Evolutionary conservation across 805 yeast species (phyloP), one percentile per base, ranked within the genome.

Genomic region (Ogataea ganodermae): DNA sequence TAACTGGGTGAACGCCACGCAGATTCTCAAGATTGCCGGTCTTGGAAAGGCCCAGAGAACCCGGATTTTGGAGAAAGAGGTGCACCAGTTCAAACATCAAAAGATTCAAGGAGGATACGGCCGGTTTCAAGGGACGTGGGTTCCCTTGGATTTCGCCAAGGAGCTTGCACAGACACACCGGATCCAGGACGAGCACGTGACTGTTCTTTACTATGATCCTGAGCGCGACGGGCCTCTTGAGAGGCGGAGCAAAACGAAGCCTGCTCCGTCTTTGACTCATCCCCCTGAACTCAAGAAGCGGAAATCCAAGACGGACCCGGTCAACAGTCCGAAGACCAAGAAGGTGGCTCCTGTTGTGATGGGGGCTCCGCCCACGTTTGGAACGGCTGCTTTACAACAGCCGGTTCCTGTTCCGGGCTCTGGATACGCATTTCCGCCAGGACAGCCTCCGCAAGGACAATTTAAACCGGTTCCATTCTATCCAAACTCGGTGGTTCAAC

Each of bases 1-100:
- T 65, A 87, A 91, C 57, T 94, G 98, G 98, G 89, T 94, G 45
- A 87, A 87, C 61, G 89, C 90, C 18, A 87, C 95, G 0, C 96
- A 87, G 62, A 83, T 86, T 30, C 71, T 87, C 56, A 86, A 87
- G 62, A 81, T 86, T 50, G 90, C 91, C 30, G 80, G 84, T 50
- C 84, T 83, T 58, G 86, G 89, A 35, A 87, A 87, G 66, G 86
- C 91, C 1, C 85, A 83, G 59, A 69, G 96, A 65, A 86, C 94
- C 2, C 80, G 86, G 59, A 78, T 87, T 36, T 68, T 87, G 50
- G 94, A 87, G 60, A 80, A 76, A 55, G 94, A 87, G 53, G 87
- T 86, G 18, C 89, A 81, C 59, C 75, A 72, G 42, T 72, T 74
- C 72, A 61, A 67, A 12, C 91, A 86, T 60, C 88, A 86, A 62